phyloP scores from a whole-genome alignment of 257 asterid species.

The Fraxinus cuspidata region DNA sequence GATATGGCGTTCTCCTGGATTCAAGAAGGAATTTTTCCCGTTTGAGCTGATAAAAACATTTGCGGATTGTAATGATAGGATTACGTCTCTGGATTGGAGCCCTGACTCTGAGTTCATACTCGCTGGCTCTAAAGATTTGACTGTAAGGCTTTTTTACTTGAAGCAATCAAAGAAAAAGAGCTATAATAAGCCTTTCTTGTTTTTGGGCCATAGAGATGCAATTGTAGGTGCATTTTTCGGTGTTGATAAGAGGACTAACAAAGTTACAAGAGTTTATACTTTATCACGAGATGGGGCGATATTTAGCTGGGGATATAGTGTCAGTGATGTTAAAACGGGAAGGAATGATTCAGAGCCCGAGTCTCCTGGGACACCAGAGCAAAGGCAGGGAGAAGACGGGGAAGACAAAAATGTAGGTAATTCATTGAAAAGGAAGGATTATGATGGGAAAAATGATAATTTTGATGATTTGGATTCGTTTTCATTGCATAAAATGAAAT shows the following conservation, averaged over 20 bases:
- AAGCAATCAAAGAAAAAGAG: conserved; percentile 31
- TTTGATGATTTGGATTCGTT: conserved; percentile 40
- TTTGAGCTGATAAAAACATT: conserved; percentile 77
- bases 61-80: conserved; percentile 71
- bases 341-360: conserved; percentile 63
- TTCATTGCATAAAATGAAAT: conserved; percentile 55
- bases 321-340: conserved; percentile 34
- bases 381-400: conserved; percentile 36
- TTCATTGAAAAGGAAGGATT: conserved; percentile 57
- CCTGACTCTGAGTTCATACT: conserved; percentile 68
- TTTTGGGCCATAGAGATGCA: conserved; percentile 81
- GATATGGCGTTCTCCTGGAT: conserved; percentile 93
- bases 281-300: conserved; percentile 89
- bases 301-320: conserved; percentile 63
- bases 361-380: conserved; percentile 84
- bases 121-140: conserved; percentile 81
- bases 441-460: conserved; percentile 42
- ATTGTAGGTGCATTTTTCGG: conserved; percentile 83
- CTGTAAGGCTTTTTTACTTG: conserved; percentile 74
- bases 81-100: conserved; percentile 83
- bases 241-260: conserved; percentile 60
- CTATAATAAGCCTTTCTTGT: conserved; percentile 62
- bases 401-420: conserved; percentile 31
- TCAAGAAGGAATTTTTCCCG: conserved; percentile 83
- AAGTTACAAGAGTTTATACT: conserved; percentile 55